Conservation (phyloP, 2,329 filamentous ascomycete species). For the Cercospora zeae-maydis region DNA sequence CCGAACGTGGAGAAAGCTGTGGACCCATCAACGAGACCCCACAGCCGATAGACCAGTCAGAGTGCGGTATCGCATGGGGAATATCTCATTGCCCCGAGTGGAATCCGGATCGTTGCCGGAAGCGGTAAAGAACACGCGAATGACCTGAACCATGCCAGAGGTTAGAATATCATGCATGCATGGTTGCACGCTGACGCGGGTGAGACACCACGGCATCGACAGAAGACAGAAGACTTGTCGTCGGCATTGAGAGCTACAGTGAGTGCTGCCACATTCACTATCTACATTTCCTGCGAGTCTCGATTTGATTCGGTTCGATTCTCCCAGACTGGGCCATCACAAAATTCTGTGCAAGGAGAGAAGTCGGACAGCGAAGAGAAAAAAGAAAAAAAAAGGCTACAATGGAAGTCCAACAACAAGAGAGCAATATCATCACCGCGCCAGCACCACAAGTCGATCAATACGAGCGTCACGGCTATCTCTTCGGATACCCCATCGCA, state of each 20-base stretch:
- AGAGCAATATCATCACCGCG: constrained; percentile 24
- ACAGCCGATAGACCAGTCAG: background rate
- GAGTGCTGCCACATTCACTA: background rate
- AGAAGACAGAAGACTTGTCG: background rate
- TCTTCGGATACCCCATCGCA: constrained; percentile 56
- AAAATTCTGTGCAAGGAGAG: background rate
- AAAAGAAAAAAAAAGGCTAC: background rate
- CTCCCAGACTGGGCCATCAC: background rate
- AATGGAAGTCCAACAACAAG: constrained; percentile 18
- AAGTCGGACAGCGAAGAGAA: background rate
- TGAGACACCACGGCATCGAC: background rate
- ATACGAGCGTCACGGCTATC: constrained; percentile 51
- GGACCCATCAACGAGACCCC: constrained; percentile 9
- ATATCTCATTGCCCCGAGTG: constrained; percentile 1
- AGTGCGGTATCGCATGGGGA: background rate
- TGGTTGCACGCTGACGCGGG: background rate
- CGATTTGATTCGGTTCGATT: background rate
- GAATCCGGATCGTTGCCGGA: background rate
- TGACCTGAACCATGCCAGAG: background rate
- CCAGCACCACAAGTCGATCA: constrained; percentile 32
- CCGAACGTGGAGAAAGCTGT: background rate
- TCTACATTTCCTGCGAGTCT: background rate
- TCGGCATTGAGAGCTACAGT: background rate
- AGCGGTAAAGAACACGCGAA: background rate
- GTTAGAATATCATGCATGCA: no score